Base-by-base conservation (phyloP, 1,284 basidiomycete species). In the Cutaneotrichosporon mucoides region DNA sequence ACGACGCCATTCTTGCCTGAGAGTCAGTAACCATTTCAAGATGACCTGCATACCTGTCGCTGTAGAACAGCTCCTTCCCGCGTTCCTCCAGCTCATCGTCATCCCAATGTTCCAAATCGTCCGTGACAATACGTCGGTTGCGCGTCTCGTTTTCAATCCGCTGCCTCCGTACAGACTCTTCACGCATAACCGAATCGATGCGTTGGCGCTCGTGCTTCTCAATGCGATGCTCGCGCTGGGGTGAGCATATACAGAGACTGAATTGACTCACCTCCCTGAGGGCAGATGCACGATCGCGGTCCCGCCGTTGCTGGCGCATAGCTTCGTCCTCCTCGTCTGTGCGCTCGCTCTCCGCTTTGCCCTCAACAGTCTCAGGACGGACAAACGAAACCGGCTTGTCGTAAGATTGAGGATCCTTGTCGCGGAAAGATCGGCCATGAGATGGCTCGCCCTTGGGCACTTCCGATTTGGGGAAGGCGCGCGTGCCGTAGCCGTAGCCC, bases 281-380 rank as follows among this genome's bases (percentile, higher is more conserved):
- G 1, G 89, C 90, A 55, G 85, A 81, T 61, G 91, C 89, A 69
- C 90, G 88, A 38, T 92, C 88, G 48, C 86, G 80, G 59, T 86
- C 80, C 64, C 88, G 81, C 6, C 84, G 83, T 68, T 89, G 88
- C 68, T 85, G 86, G 61, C 89, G 79, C 57, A 92, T 85, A 15
- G 82, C 82, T 73, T 93, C 91, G 53, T 90, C 79, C 69, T 93
- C 89, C 71, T 92, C 89, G 65, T 95, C 91, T 0, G 89, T 89
- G 73, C 90, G 88, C 46, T 80, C 79, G 2, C 78, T 71, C 9
- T 72, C 70, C n/a, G 61, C 68, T 53, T 73, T 76, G 5, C 67
- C 72, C 36, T 78, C 76, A 0, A 67, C 72, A 12, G 84, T 82
- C 61, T 86, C 84, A 0, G 84, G 84, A 72, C 83, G 87, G 4